phyloP scores from a whole-genome alignment of 352 stramenopile genomes.

The Phytophthora pisi region DNA sequence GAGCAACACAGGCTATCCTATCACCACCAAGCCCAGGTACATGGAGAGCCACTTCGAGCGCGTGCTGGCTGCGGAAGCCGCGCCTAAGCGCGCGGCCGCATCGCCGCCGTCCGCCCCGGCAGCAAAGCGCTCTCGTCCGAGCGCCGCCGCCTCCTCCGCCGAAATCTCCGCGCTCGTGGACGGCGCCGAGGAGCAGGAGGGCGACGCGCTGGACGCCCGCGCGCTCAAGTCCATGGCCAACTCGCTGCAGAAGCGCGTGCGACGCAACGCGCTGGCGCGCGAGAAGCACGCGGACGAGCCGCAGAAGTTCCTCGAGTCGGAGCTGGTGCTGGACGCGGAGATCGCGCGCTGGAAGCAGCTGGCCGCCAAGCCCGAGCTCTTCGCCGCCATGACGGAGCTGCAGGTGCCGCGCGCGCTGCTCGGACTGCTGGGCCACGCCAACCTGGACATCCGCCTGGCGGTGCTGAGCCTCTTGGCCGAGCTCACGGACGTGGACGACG shows the following conservation, averaged over 20 bases:
- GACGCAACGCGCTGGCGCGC: conserved; percentile 78
- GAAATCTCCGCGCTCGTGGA: conserved; percentile 56
- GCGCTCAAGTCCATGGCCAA: conserved; percentile 75
- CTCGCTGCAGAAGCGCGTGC: conserved; percentile 72
- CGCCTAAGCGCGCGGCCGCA: conserved; percentile 32
- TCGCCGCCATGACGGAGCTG: conserved; percentile 59
- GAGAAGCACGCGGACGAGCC: conserved; percentile 82
- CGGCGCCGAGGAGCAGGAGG: conserved; percentile 46
- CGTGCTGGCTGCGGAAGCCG: conserved; percentile 44
- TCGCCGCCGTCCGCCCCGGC: neutral
- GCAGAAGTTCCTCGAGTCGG: conserved; percentile 84
- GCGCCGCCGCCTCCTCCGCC: conserved; percentile 19
- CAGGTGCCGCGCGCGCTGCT: conserved; percentile 72
- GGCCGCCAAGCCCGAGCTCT: conserved; percentile 65
- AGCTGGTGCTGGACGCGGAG: conserved; percentile 70
- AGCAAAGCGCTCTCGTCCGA: conserved; percentile 31
- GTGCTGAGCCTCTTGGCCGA: conserved; percentile 68
- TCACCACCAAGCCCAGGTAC: neutral
- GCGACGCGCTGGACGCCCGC: conserved; percentile 68
- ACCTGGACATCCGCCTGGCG: conserved; percentile 72
- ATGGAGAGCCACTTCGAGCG: conserved; percentile 75
- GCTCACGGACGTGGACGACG: conserved; percentile 75
- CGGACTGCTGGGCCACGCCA: conserved; percentile 82
- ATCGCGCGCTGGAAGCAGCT: conserved; percentile 61
- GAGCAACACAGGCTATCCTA: too few relatives aligned